Conservation (phyloP, 768 basidiomycete genomes). For the Tephrocybe sp. region DNA sequence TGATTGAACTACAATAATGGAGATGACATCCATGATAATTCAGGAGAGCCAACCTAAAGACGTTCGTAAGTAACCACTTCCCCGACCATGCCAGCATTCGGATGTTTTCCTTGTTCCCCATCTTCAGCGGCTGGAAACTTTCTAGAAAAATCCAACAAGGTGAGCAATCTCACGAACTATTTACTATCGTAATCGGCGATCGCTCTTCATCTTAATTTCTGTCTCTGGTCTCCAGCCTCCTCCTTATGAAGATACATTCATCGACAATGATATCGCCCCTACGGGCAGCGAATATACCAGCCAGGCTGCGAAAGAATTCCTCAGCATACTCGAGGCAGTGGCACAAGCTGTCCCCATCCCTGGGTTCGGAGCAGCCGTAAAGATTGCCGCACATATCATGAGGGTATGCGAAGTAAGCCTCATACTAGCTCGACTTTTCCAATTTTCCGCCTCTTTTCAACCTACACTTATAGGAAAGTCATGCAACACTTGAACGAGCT, state of each 20-base stretch:
- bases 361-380: not conserved
- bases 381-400: not conserved
- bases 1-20: too few species aligned
- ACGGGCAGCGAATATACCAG: not conserved
- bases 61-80: too few species aligned
- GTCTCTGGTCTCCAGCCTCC: not conserved
- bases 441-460: not conserved
- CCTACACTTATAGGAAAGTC: slow-evolving; percentile 1
- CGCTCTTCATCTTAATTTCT: not conserved
- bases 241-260: not conserved
- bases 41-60: too few species aligned
- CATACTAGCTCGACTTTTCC: too few species aligned
- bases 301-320: slow-evolving; percentile 5
- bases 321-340: slow-evolving; percentile 1
- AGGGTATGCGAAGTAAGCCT: slow-evolving; percentile 11
- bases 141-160: not conserved
- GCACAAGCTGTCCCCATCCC: slow-evolving; percentile 7
- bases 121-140: not conserved
- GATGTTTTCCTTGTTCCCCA: not conserved
- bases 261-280: not conserved
- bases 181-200: not conserved
- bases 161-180: not conserved
- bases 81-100: too few species aligned
- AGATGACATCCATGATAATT: too few species aligned
- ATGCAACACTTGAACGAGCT: slow-evolving; percentile 4